phyloP scores from a whole-genome alignment of 306 rosid genomes.

The Cercis canadensis region DNA sequence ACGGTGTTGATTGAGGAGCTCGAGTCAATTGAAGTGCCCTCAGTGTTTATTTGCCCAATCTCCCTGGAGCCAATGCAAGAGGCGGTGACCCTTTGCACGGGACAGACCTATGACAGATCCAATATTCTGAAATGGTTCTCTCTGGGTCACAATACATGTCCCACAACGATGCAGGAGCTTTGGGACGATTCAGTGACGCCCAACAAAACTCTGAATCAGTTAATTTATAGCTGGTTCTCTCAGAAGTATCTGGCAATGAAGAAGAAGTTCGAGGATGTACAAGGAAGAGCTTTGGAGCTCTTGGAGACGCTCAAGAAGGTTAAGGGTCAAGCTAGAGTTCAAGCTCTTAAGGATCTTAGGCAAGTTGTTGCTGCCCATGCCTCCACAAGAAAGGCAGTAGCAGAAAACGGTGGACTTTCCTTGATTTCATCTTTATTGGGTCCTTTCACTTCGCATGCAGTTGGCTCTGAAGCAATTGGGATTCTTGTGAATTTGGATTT shows the following conservation, averaged over 20 bases:
- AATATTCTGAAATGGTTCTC: constrained; percentile 79
- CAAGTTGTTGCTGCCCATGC: constrained; percentile 49
- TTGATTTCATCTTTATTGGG: constrained; percentile 64
- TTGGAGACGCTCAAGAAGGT: constrained; percentile 62
- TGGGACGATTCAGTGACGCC: constrained; percentile 79
- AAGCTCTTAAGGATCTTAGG: constrained; percentile 62
- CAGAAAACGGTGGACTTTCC: constrained; percentile 53
- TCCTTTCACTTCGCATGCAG: constrained; percentile 80
- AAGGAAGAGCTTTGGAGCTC: constrained; percentile 63
- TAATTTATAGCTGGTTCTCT: constrained; percentile 68
- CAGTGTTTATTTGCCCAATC: constrained; percentile 81
- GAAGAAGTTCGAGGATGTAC: constrained; percentile 73
- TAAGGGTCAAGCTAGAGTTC: constrained; percentile 80
- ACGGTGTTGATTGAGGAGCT: constrained; percentile 63
- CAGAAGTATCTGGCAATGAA: constrained; percentile 62
- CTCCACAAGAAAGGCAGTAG: constrained; percentile 48
- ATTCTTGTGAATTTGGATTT: constrained; percentile 66
- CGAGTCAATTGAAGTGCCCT: constrained; percentile 67
- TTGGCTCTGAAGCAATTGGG: constrained; percentile 81
- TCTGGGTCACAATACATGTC: constrained; percentile 78
- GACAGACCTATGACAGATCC: constrained; percentile 85
- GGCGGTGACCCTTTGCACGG: constrained; percentile 88
- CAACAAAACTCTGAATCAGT: constrained; percentile 65
- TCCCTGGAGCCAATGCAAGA: constrained; percentile 81
- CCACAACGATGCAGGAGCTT: constrained; percentile 88